A percentile compares a stretch with the other conserved stretches of the same genome.
These are phyloP conservation scores for Sugiyamaella lignohabitans DNA, from an alignment of 805 yeast genomes.

Conservation along the genomic window DNA sequence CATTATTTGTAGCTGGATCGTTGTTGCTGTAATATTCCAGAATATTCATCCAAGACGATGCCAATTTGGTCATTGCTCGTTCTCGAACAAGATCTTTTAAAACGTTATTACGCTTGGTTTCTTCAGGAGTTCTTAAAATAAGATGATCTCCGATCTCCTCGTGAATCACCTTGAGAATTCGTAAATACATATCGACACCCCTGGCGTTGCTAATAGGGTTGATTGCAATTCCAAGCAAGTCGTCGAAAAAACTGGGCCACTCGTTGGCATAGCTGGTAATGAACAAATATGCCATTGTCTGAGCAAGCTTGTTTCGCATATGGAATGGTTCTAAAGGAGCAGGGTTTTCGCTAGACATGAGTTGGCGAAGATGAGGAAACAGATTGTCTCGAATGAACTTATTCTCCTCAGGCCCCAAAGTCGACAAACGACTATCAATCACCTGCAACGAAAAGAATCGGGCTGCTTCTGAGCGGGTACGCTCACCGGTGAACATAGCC, in stretches of 20 bases:
- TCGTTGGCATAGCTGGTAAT: conserved; percentile 40
- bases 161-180: conserved; percentile 71
- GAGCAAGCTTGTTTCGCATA: conserved; percentile 52
- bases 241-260: conserved; percentile 49
- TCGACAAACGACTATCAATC: conserved; percentile 49
- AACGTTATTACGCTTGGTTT: conserved; percentile 55
- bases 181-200: conserved; percentile 63
- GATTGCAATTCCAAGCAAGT: conserved; percentile 38
- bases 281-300: conserved; percentile 48
- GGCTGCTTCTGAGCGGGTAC: conserved; percentile 45
- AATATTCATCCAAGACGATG: conserved; percentile 61
- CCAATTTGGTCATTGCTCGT: conserved; percentile 61
- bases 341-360: conserved; percentile 19
- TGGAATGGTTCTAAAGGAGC: conserved; percentile 35
- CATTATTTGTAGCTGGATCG: conserved; percentile 19
- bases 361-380: conserved; percentile 38
- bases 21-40: conserved; percentile 35
- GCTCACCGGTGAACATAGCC: conserved; percentile 33
- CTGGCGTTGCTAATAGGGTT: conserved; percentile 34
- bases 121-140: conserved; percentile 56
- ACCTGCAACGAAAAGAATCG: conserved; percentile 68
- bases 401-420: conserved; percentile 42
- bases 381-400: conserved; percentile 42
- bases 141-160: conserved; percentile 91
- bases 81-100: conserved; percentile 79